Base-by-base conservation (phyloP, 1,139 yeast species). In the Arxiozyma slooffiae region DNA sequence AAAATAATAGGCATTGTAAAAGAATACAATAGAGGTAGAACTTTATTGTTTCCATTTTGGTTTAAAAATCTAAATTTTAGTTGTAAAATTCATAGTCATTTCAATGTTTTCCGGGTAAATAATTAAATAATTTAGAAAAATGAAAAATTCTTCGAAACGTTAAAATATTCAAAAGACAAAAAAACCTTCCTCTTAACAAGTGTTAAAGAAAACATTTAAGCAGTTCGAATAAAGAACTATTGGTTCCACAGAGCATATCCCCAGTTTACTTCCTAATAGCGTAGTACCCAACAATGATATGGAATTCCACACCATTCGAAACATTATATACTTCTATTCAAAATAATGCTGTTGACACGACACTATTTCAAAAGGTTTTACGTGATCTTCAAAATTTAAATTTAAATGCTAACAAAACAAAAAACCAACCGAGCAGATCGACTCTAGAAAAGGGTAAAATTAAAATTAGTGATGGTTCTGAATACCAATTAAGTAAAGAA, bases 391-490 rank as follows among this genome's bases (percentile, higher is more conserved):
- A 60, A 46, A 50, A 54, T 43, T 49, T 65, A 44, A 64, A 63
- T 47, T 51, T 61, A 11, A 56, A 56, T 40, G 46, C 50, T 36
- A 53, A 51, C 24, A 57, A 57, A 47, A 26, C 42, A 37, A 79
- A 79, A 61, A 78, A 75, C 54, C 80, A 78, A 39, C 47, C 71
- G 4, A 78, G 87, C 52, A 71, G 92, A 60, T 71, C 73, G 30
- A 64, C 64, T 46, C 64, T 88, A 49, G 82, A 80, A 57, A 70
- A 76, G 34, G 79, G 81, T 46, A 74, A 77, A 24, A 69, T 84
- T 14, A 68, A 66, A 20, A 71, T 87, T 48, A 60, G 71, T 6
- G 77, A 74, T 51, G 81, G 76, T 2, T 64, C 66, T 2, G 71
- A 69, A 41, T 79, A 73, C 54, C 71, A 75, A 48, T 60, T 82